These are phyloP conservation scores for Colletotrichum sp. DNA, from an alignment of 2,329 filamentous ascomycete species.

Conservation along the genomic window DNA sequence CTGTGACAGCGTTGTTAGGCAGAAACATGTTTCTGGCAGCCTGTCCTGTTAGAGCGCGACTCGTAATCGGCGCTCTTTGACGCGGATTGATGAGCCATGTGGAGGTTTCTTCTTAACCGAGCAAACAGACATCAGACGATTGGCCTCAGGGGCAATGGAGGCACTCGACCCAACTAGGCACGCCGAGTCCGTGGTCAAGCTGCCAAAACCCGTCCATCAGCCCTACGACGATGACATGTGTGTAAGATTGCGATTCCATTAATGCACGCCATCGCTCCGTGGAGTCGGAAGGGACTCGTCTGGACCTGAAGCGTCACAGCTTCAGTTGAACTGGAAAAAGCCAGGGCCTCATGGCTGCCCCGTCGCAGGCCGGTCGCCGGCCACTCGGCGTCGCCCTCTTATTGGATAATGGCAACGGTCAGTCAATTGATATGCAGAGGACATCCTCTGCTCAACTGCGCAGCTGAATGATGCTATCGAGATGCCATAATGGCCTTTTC, in stretches of 20 bases:
- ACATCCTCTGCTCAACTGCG: background rate
- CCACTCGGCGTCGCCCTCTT: background rate
- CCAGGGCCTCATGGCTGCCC: background rate
- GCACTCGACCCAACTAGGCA: background rate
- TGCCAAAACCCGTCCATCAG: background rate
- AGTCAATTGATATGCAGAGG: background rate
- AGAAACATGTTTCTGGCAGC: conserved; percentile 7
- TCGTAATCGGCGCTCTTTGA: background rate
- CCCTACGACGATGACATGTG: conserved; percentile 5
- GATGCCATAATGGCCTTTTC: background rate
- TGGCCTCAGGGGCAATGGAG: background rate
- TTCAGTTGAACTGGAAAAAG: conserved; percentile 6
- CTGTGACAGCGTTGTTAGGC: background rate
- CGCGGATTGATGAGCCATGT: background rate
- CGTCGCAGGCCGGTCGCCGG: conserved; percentile 14
- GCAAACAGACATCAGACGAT: background rate
- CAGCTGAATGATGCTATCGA: background rate
- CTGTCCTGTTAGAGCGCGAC: background rate
- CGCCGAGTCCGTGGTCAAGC: background rate
- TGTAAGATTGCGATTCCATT: background rate
- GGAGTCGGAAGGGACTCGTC: background rate
- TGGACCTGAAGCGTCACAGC: conserved; percentile 11
- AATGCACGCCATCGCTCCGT: conserved; percentile 13
- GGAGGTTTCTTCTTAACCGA: background rate
- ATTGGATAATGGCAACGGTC: conserved; percentile 19